Conservation (phyloP, 2,329 filamentous ascomycete genomes). For the Exophiala alcalophila region DNA sequence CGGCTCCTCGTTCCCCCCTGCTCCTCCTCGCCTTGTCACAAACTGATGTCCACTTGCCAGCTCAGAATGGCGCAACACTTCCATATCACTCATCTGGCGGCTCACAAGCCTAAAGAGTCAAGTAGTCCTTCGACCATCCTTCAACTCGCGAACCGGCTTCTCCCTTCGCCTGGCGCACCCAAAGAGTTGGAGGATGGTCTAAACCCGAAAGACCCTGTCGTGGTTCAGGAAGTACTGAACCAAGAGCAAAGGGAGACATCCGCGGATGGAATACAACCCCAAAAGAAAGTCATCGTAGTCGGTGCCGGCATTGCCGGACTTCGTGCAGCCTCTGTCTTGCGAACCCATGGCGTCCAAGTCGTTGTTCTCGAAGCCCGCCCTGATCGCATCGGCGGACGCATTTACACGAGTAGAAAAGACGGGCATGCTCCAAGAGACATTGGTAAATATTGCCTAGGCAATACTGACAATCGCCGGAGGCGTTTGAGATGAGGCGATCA, state of each 20-base stretch:
- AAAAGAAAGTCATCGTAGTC: constrained; percentile 36
- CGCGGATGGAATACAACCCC: constrained; percentile 14
- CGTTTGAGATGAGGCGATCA: constrained; percentile 28
- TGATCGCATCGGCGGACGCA: constrained; percentile 39
- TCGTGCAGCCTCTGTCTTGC: constrained; percentile 37
- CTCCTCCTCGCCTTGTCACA: background rate
- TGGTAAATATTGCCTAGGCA: constrained; percentile 36
- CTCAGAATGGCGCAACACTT: constrained; percentile 35
- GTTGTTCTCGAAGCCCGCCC: constrained; percentile 36
- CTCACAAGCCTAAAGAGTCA: constrained; percentile 32
- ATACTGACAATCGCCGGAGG: constrained; percentile 35
- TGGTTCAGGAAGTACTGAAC: constrained; percentile 24
- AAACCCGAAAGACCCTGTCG: constrained; percentile 26
- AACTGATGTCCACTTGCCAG: constrained; percentile 34
- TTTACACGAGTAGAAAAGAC: constrained; percentile 39
- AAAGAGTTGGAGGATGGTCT: constrained; percentile 29
- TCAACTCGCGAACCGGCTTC: constrained; percentile 26
- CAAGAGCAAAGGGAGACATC: constrained; percentile 21
- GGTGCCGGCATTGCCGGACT: constrained; percentile 39
- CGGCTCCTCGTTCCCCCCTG: too few species aligned
- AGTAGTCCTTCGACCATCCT: constrained; percentile 29
- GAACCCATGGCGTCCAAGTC: constrained; percentile 37
- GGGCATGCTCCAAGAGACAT: constrained; percentile 39
- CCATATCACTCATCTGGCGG: constrained; percentile 27
- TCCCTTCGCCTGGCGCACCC: constrained; percentile 19